These are phyloP conservation scores for Lodderomyces jiufengensis DNA, from an alignment of 1,139 yeast genomes.

Conservation along the genomic window DNA sequence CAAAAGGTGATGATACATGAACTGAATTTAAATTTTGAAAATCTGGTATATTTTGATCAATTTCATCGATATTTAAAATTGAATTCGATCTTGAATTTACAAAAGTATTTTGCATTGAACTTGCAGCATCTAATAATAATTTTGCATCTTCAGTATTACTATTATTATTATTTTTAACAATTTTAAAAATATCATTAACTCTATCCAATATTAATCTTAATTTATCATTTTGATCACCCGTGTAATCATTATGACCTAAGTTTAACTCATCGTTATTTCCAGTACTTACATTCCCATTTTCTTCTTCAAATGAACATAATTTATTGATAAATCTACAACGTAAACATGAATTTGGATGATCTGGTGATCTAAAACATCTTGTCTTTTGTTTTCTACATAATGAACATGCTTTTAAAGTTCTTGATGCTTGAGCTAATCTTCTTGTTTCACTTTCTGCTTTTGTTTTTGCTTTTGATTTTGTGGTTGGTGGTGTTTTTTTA, in stretches of 20 bases:
- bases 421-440: conserved; percentile 31
- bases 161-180: conserved; percentile 16
- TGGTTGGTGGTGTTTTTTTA: too few relatives aligned
- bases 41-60: conserved; percentile 19
- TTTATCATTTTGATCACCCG: conserved; percentile 11
- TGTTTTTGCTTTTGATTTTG: too few relatives aligned
- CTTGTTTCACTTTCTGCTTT: conserved; percentile 13
- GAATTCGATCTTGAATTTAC: conserved; percentile 2
- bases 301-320: conserved; percentile 49
- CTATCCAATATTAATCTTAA: conserved; percentile 31
- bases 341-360: conserved; percentile 46
- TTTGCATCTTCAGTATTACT: conserved; percentile 20
- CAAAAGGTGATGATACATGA: conserved; percentile 48
- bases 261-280: background rate
- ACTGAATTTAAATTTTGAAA: conserved; percentile 43
- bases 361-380: conserved; percentile 52
- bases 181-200: conserved; percentile 27
- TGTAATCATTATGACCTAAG: background rate
- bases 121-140: conserved; percentile 27
- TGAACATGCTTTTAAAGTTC: conserved; percentile 58
- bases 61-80: conserved; percentile 11
- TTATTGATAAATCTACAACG: conserved; percentile 51
- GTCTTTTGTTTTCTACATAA: conserved; percentile 61
- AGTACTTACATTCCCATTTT: conserved; percentile 3
- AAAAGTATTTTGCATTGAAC: conserved; percentile 19